Percentiles rank a stretch among this genome's conserved stretches.
These are phyloP conservation scores for Dendryphion nanum DNA, from an alignment of 2,329 filamentous ascomycete species.

Conservation along the genomic window DNA sequence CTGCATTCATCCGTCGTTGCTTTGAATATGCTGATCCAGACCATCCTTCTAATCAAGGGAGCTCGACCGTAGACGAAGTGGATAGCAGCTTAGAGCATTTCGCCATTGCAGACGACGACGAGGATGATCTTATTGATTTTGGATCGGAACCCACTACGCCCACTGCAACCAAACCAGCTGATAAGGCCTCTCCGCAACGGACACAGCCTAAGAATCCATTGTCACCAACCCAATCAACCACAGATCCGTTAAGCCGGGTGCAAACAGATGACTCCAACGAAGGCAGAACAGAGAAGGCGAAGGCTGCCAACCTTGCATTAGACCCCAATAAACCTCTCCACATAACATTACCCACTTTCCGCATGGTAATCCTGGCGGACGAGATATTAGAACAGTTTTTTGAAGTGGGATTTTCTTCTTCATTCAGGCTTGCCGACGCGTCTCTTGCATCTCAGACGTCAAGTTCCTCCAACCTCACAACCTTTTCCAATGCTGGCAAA, in stretches of 20 bases:
- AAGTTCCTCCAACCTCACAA: constrained; percentile 73
- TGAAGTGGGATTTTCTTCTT: constrained; percentile 89
- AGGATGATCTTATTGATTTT: constrained; percentile 63
- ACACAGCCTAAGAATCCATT: constrained; percentile 15
- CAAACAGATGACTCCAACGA: background rate
- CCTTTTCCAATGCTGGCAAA: constrained; percentile 69
- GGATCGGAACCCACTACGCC: constrained; percentile 40
- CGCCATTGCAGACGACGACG: constrained; percentile 68
- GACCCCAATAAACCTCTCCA: constrained; percentile 91
- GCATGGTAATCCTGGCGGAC: constrained; percentile 96
- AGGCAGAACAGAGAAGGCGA: constrained; percentile 53
- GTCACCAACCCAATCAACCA: constrained; percentile 17
- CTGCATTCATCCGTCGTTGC: constrained; percentile 90
- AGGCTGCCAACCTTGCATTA: constrained; percentile 83
- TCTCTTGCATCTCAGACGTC: constrained; percentile 49
- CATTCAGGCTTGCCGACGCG: constrained; percentile 79
- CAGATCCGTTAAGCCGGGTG: background rate
- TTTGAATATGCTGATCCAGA: constrained; percentile 98
- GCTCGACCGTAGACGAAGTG: constrained; percentile 26
- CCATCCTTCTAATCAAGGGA: constrained; percentile 58
- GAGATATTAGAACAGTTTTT: constrained; percentile 97
- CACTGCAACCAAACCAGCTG: constrained; percentile 31
- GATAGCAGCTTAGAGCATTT: constrained; percentile 57
- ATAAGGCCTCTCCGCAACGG: constrained; percentile 22
- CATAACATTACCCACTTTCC: constrained; percentile 95